phyloP scores from a whole-genome alignment of 2,329 filamentous ascomycete species.

The Talaromyces sp. region DNA sequence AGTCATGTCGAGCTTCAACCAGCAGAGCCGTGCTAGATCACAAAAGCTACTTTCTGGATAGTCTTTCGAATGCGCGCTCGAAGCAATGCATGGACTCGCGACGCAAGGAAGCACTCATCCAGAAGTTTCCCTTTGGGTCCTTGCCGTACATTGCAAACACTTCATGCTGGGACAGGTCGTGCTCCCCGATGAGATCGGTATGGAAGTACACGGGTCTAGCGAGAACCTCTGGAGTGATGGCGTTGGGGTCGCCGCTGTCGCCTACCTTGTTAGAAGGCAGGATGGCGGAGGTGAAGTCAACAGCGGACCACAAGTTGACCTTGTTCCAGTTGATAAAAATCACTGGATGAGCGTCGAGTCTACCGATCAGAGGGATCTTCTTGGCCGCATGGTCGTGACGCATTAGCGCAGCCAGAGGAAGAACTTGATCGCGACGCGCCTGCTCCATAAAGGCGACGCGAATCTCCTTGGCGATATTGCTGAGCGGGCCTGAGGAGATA shows the following conservation, averaged over 20 bases:
- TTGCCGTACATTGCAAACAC: conserved; percentile 1
- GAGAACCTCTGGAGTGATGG: not conserved
- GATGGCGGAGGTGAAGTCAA: conserved; percentile 1
- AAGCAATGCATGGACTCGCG: conserved; percentile 1
- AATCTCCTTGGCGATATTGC: not conserved
- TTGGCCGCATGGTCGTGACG: not conserved
- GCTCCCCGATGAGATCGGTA: not conserved
- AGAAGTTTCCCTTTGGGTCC: not conserved
- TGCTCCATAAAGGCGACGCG: not conserved
- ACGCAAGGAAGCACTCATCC: conserved; percentile 1
- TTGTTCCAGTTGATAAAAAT: not conserved
- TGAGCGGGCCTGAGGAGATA: not conserved
- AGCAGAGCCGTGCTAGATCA: not conserved
- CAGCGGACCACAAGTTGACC: not conserved
- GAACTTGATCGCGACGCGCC: not conserved
- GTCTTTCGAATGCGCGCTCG: not conserved
- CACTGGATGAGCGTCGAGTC: not conserved
- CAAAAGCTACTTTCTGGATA: not conserved
- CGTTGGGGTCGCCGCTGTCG: not conserved
- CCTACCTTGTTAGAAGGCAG: not conserved
- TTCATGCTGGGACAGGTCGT: not conserved
- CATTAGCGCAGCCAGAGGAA: not conserved
- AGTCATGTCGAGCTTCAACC: not conserved
- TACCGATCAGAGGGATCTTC: not conserved
- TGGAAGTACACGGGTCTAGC: conserved; percentile 1